Evolutionary conservation across 768 basidiomycete genomes (phyloP).

Genomic region (Boletus sp.): DNA sequence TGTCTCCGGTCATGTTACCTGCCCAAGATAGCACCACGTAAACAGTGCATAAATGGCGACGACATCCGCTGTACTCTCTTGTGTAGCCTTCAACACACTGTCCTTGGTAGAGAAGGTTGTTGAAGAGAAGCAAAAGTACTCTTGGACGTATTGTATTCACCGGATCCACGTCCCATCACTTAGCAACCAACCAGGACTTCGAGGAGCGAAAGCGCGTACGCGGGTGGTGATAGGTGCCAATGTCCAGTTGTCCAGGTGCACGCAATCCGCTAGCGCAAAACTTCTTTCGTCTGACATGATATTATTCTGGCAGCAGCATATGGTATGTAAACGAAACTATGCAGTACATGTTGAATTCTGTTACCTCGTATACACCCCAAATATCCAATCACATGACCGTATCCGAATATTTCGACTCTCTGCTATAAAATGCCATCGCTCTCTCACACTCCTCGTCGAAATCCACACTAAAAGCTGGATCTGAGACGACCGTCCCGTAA

Average conservation of each 20-base stretch:
- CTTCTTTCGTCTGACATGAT: neutral
- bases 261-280: too few relatives aligned
- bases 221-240: neutral
- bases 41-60: too few relatives aligned
- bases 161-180: conserved; percentile 36
- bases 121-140: conserved; percentile 58
- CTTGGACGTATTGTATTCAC: conserved; percentile 96
- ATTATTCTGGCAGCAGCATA: conserved; percentile 6
- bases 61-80: conserved; percentile 61
- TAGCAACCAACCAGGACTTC: conserved; percentile 61
- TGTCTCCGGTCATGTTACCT: too few relatives aligned
- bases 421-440: conserved; percentile 25
- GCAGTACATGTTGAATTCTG: neutral
- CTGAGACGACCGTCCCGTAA: conserved; percentile 21
- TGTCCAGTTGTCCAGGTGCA: too few relatives aligned
- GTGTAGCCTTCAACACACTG: conserved; percentile 82
- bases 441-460: conserved; percentile 27
- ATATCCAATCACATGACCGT: neutral
- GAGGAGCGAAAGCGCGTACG: conserved; percentile 3
- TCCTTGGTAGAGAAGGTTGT: conserved; percentile 83
- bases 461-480: conserved; percentile 15
- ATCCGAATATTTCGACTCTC: conserved; percentile 2
- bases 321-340: conserved; percentile 18
- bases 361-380: neutral
- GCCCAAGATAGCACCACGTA: too few relatives aligned